Evolutionary conservation across 2,329 filamentous ascomycete genomes (phyloP).

Genomic region (Apiospora arundinis): DNA sequence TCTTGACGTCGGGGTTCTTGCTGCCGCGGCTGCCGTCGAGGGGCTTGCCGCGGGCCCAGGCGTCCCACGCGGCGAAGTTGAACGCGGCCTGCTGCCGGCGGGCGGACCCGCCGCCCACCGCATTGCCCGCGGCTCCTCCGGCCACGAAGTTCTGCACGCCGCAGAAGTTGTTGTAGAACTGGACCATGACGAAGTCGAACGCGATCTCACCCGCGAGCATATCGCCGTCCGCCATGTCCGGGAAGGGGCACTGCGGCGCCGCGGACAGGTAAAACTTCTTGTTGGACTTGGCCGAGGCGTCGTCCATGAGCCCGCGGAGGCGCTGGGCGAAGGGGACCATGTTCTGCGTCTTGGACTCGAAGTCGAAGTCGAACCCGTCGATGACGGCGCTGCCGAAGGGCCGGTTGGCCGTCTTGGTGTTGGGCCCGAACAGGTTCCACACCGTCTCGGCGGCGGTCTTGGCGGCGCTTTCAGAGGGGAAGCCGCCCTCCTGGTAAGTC

Average conservation of each 20-base stretch:
- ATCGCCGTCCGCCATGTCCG: constrained; percentile 63
- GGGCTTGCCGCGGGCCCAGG: constrained; percentile 61
- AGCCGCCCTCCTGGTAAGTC: constrained; percentile 73
- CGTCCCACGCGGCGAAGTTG: constrained; percentile 70
- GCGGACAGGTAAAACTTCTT: constrained; percentile 67
- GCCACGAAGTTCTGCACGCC: constrained; percentile 61
- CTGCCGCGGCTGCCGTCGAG: constrained; percentile 38
- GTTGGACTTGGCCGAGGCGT: constrained; percentile 30
- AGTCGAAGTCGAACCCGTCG: constrained; percentile 81
- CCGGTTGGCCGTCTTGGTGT: constrained; percentile 55
- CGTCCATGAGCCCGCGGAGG: constrained; percentile 51
- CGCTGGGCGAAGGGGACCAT: constrained; percentile 65
- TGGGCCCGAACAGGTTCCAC: constrained; percentile 75
- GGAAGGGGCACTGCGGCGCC: constrained; percentile 72
- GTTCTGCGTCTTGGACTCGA: constrained; percentile 66
- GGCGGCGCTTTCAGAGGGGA: constrained; percentile 58
- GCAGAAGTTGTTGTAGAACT: constrained; percentile 76
- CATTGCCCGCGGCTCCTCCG: constrained; percentile 38
- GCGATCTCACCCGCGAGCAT: constrained; percentile 58
- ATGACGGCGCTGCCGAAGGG: constrained; percentile 71
- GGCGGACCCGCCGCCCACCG: neutral
- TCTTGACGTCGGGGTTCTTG: constrained; percentile 64
- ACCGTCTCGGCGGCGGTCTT: constrained; percentile 63
- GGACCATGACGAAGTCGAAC: constrained; percentile 67
- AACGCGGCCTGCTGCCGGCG: constrained; percentile 55